Conservation (phyloP, 2,329 filamentous ascomycete genomes). For the Monosporascus sp. region DNA sequence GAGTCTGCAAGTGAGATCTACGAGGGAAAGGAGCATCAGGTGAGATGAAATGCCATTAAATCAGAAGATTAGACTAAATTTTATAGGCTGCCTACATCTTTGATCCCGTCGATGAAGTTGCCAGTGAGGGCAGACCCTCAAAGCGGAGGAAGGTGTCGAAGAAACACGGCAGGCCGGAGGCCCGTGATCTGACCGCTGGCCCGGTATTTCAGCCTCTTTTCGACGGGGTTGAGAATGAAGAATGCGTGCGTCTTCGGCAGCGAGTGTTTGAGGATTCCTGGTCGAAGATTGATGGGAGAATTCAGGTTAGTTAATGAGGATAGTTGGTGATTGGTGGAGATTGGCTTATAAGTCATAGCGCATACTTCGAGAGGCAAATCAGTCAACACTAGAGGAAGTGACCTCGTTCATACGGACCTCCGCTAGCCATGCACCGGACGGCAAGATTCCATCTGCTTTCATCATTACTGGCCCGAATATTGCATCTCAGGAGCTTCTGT, state of each 20-base stretch:
- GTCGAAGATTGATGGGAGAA: constrained; percentile 56
- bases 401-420: constrained; percentile 46
- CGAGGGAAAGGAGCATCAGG: constrained; percentile 27
- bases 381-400: constrained; percentile 54
- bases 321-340: not conserved
- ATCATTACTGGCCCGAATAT: constrained; percentile 76
- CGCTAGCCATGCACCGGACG: constrained; percentile 21
- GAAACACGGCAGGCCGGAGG: constrained; percentile 22
- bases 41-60: constrained; percentile 3
- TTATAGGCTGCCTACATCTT: constrained; percentile 58
- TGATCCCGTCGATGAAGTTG: constrained; percentile 39
- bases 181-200: constrained; percentile 5
- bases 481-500: constrained; percentile 68
- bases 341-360: constrained; percentile 28
- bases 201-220: constrained; percentile 47
- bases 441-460: constrained; percentile 62
- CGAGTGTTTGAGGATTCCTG: constrained; percentile 59
- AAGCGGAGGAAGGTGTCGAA: constrained; percentile 54
- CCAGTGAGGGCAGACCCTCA: constrained; percentile 34
- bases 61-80: not conserved
- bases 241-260: constrained; percentile 48
- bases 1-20: constrained; percentile 15
- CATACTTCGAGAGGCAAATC: constrained; percentile 56
- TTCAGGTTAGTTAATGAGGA: constrained; percentile 43
- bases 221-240: constrained; percentile 45